Evolutionary conservation across 257 asterid species (phyloP).

Genomic region (Galeopsis tetrahit): DNA sequence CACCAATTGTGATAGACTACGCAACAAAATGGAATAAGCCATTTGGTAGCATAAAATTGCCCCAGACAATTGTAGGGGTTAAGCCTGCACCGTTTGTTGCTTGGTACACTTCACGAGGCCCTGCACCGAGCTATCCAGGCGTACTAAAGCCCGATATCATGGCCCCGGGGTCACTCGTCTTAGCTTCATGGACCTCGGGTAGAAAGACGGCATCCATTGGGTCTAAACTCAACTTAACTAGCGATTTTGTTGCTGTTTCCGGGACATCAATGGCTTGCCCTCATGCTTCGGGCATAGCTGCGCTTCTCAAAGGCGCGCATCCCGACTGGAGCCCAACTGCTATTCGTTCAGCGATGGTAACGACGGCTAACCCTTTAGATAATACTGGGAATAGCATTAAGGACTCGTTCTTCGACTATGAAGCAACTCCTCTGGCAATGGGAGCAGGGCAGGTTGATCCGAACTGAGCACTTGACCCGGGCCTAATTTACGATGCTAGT

Average conservation of each 20-base stretch:
- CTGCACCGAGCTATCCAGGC: slow-evolving; percentile 42
- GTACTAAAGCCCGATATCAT: slow-evolving; percentile 50
- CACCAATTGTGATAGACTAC: slow-evolving; percentile 36
- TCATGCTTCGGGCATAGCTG: slow-evolving; percentile 51
- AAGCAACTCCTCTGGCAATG: slow-evolving; percentile 39
- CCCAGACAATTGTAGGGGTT: slow-evolving; percentile 35
- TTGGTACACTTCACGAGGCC: slow-evolving; percentile 50
- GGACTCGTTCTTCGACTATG: slow-evolving; percentile 31
- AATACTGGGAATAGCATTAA: slow-evolving; percentile 30
- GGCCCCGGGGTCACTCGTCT: slow-evolving; percentile 49
- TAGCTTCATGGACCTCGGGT: slow-evolving; percentile 50
- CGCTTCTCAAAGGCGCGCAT: slow-evolving; percentile 49
- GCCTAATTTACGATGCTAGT: slow-evolving; percentile 40
- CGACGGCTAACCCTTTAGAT: slow-evolving; percentile 43
- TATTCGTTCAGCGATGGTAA: slow-evolving; percentile 49
- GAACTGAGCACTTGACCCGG: slow-evolving; percentile 38
- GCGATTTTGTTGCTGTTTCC: slow-evolving; percentile 38
- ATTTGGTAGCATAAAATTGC: slow-evolving; percentile 41
- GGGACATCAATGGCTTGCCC: slow-evolving; percentile 59
- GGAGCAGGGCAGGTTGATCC: slow-evolving; percentile 44
- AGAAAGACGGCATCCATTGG: slow-evolving; percentile 4
- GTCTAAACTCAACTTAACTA: slow-evolving; percentile 34
- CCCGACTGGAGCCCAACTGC: slow-evolving; percentile 60
- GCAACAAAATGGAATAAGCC: slow-evolving; percentile 19
- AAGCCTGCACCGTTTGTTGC: slow-evolving; percentile 46